A percentile compares a stretch with the other conserved stretches of the same genome.
phyloP scores from a whole-genome alignment of 2,329 filamentous ascomycete genomes.

The Alternaria rosae region DNA sequence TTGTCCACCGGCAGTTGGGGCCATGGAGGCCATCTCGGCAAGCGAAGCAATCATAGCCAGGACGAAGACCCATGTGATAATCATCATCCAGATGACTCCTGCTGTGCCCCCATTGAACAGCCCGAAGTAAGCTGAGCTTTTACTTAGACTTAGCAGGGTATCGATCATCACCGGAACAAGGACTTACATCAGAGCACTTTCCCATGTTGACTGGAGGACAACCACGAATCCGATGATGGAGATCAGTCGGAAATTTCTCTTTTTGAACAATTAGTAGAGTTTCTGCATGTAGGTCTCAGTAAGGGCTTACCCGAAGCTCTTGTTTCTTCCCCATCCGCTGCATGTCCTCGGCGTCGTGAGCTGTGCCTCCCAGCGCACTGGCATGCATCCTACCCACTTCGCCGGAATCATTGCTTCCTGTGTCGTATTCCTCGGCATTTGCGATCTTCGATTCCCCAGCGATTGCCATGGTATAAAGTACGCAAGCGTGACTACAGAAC shows the following conservation, averaged over 20 bases:
- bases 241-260: slow-evolving; percentile 27
- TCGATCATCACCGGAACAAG: background rate
- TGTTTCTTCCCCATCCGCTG: slow-evolving; percentile 34
- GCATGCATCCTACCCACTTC: slow-evolving; percentile 10
- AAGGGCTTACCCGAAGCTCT: slow-evolving; percentile 20
- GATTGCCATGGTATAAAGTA: slow-evolving; percentile 6
- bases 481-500: background rate
- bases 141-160: background rate
- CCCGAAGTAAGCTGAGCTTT: slow-evolving; percentile 22
- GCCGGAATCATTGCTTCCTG: slow-evolving; percentile 4
- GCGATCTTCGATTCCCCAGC: slow-evolving; percentile 9
- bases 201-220: slow-evolving; percentile 30
- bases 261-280: background rate
- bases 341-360: slow-evolving; percentile 29
- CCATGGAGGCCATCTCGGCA: slow-evolving; percentile 13
- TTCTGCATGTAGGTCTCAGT: background rate
- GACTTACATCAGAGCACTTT: slow-evolving; percentile 21
- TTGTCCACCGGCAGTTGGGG: slow-evolving; percentile 12
- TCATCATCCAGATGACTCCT: slow-evolving; percentile 37
- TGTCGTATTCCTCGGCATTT: slow-evolving; percentile 20
- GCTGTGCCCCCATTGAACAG: slow-evolving; percentile 37
- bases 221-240: slow-evolving; percentile 29
- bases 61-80: slow-evolving; percentile 32
- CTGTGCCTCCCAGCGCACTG: slow-evolving; percentile 18
- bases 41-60: slow-evolving; percentile 27